These are phyloP conservation scores for Chenopodium berlandieri DNA, from an alignment of 148 eudicot genomes.

Conservation along the genomic window DNA sequence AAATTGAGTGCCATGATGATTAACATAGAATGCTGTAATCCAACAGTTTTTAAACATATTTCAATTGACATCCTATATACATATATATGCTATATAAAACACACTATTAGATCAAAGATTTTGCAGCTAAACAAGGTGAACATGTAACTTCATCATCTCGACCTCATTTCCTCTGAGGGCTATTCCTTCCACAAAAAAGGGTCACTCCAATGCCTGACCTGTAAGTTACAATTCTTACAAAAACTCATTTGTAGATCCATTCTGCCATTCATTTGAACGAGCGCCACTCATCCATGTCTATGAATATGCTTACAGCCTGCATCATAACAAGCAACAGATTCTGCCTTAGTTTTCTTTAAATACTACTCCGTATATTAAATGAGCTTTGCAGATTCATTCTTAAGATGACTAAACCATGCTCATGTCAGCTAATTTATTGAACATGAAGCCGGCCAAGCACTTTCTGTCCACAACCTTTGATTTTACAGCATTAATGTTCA, in stretches of 20 bases:
- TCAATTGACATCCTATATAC: background rate
- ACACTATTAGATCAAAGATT: background rate
- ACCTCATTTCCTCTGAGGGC: background rate
- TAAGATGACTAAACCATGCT: background rate
- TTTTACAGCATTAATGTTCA: background rate
- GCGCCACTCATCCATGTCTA: constrained; percentile 95
- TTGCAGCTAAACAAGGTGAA: background rate
- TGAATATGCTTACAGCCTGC: constrained; percentile 95
- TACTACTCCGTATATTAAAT: too few species aligned
- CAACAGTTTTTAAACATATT: background rate
- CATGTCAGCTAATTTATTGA: background rate
- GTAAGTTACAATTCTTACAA: background rate
- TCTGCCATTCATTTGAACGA: constrained; percentile 59
- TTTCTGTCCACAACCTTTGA: background rate
- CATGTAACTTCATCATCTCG: background rate
- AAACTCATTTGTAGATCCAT: constrained; percentile 72
- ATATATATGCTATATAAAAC: background rate
- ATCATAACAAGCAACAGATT: constrained; percentile 4
- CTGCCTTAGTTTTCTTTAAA: background rate
- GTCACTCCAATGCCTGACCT: background rate
- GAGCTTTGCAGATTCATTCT: background rate
- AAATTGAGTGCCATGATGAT: background rate
- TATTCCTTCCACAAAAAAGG: background rate
- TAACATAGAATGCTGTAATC: background rate
- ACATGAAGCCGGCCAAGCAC: background rate